These are phyloP conservation scores for Leccinellum albellum DNA, from an alignment of 768 basidiomycete genomes.

Conservation along the genomic window DNA sequence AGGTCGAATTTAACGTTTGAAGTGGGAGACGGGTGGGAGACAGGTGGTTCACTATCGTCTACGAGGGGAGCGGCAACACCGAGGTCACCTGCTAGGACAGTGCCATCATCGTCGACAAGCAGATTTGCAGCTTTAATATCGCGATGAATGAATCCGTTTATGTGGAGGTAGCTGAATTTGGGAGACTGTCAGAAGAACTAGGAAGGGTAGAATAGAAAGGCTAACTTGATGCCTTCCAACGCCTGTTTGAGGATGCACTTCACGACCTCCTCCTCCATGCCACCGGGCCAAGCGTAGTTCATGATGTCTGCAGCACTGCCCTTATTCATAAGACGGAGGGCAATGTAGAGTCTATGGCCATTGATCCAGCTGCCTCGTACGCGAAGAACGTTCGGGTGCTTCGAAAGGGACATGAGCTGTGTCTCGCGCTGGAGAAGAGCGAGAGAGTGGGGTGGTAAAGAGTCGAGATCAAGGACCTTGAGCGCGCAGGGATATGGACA, in stretches of 20 bases:
- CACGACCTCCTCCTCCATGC: slow-evolving; percentile 86
- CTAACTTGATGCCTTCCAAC: slow-evolving; percentile 81
- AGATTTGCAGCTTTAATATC: slow-evolving; percentile 94
- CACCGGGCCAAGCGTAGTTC: slow-evolving; percentile 81
- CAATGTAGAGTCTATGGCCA: slow-evolving; percentile 81
- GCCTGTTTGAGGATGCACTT: slow-evolving; percentile 83
- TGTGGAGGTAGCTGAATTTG: slow-evolving; percentile 68
- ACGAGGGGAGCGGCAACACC: slow-evolving; percentile 85
- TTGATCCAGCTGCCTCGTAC: slow-evolving; percentile 88
- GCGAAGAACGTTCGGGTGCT: slow-evolving; percentile 90
- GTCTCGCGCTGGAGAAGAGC: slow-evolving; percentile 79
- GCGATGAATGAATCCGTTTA: slow-evolving; percentile 88
- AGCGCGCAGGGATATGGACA: slow-evolving; percentile 64
- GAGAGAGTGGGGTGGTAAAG: slow-evolving; percentile 67
- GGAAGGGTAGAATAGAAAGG: slow-evolving; percentile 6
- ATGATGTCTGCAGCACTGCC: slow-evolving; percentile 85
- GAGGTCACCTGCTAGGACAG: slow-evolving; percentile 86
- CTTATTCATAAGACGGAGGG: slow-evolving; percentile 84
- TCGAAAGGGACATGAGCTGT: slow-evolving; percentile 86
- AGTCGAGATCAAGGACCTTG: slow-evolving; percentile 87
- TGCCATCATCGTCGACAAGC: slow-evolving; percentile 86
- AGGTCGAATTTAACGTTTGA: slow-evolving; percentile 37
- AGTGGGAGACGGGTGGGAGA: slow-evolving; percentile 20
- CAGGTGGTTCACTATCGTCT: slow-evolving; percentile 54
- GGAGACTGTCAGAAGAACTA: slow-evolving; percentile 5